Evolutionary conservation across 2,329 filamentous ascomycete genomes (phyloP).

Genomic region (Neofusicoccum sp.): DNA sequence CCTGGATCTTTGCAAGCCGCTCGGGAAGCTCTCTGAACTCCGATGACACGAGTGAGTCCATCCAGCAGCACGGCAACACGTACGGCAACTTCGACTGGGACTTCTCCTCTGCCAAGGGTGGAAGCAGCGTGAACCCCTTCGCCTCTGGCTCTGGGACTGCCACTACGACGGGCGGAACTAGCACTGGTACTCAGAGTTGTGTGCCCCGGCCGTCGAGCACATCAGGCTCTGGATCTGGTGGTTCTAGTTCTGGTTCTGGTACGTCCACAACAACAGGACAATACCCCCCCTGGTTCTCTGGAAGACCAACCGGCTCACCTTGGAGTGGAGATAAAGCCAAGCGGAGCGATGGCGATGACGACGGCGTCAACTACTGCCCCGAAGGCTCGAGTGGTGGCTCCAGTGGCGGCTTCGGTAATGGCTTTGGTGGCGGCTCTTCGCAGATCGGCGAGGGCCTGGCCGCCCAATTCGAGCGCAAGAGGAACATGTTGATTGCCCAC

Average conservation of each 20-base stretch:
- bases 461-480: not conserved
- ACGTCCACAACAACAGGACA: slow-evolving; percentile 19
- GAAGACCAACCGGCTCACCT: not conserved
- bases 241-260: slow-evolving; percentile 23
- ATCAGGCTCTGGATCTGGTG: slow-evolving; percentile 7
- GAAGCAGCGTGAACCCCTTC: slow-evolving; percentile 50
- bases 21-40: slow-evolving; percentile 52
- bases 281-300: slow-evolving; percentile 4
- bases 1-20: slow-evolving; percentile 56
- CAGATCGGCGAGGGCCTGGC: not conserved
- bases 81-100: slow-evolving; percentile 49
- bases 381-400: no score
- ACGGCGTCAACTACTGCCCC: slow-evolving; percentile 25
- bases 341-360: slow-evolving; percentile 35
- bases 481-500: slow-evolving; percentile 46
- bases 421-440: not conserved
- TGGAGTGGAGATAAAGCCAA: slow-evolving; percentile 24
- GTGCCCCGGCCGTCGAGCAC: slow-evolving; percentile 30
- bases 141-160: slow-evolving; percentile 24
- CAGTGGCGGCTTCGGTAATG: no score
- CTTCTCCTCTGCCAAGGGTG: slow-evolving; percentile 54
- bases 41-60: slow-evolving; percentile 45
- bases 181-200: slow-evolving; percentile 30
- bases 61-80: slow-evolving; percentile 49
- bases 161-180: slow-evolving; percentile 8